Percentiles rank a stretch among this genome's conserved stretches.
These are phyloP conservation scores for Ustilago bromivora DNA, from an alignment of 1,284 basidiomycete species.

Conservation along the genomic window DNA sequence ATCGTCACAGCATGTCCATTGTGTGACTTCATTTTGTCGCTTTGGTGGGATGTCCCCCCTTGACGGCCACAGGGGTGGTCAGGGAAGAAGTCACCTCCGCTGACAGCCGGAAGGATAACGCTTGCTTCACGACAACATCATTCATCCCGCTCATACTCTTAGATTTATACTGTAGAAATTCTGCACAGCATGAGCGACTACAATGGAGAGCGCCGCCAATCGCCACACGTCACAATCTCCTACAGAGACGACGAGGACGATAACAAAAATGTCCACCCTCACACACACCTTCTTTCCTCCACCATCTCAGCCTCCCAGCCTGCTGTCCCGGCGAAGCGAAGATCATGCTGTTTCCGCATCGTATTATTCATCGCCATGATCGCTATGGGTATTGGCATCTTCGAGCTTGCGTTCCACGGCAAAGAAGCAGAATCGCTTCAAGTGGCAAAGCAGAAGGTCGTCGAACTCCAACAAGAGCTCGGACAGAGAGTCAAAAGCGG, in stretches of 20 bases:
- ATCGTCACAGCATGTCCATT: background rate
- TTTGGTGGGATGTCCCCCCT: background rate
- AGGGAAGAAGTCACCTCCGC: background rate
- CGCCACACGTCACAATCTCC: conserved; percentile 22
- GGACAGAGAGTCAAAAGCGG: conserved; percentile 5
- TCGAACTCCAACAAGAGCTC: conserved; percentile 16
- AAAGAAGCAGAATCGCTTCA: conserved; percentile 29
- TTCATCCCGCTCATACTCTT: background rate
- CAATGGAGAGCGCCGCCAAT: background rate
- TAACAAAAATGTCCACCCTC: background rate
- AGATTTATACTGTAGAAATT: background rate
- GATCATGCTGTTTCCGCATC: conserved; percentile 10
- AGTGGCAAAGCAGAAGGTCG: conserved; percentile 15
- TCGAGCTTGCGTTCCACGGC: conserved; percentile 30
- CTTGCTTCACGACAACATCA: background rate
- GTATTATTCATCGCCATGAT: conserved; percentile 13
- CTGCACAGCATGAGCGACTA: conserved; percentile 7
- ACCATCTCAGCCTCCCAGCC: background rate
- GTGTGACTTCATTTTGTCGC: conserved; percentile 5
- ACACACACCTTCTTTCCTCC: conserved; percentile 16
- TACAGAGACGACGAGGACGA: conserved; percentile 29
- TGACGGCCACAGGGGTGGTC: background rate
- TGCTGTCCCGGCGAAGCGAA: background rate
- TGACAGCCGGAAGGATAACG: background rate
- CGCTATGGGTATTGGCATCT: conserved; percentile 17